Base-by-base conservation (phyloP, 345 rosid genomes). In the Camelina neglecta region DNA sequence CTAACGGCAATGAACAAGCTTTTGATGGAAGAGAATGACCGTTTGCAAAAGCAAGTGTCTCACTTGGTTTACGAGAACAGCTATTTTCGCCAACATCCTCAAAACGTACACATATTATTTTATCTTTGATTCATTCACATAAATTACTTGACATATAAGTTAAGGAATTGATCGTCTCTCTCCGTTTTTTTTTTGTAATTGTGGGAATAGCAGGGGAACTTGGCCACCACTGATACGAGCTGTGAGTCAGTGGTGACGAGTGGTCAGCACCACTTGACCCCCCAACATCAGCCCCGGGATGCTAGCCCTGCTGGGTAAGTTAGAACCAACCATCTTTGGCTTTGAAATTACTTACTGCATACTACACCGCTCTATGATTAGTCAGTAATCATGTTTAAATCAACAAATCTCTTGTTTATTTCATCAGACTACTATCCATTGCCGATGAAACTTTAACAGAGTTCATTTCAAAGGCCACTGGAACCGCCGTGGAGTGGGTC, bases 401-500 rank as follows among this genome's bases (percentile, higher is more conserved):
- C 18, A 62, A 50, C 16, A 35, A 35, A 49, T 60, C 33, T 69
- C n/a, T 59, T 58, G 45, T 31, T 56, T 64, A 16, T 53, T 38
- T 71, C 15, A 29, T 33, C 35, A 77, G 75, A 62, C 42, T 95
- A 82, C 60, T 95, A 92, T 92, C 99, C 87, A 92, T 95, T 79
- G 99, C 99, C 83, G 97, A 92, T 83, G 99, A 95, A 85, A 92
- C 97, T 86, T 87, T 95, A 87, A 79, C 97, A 86, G 97, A 95
- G 97, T 95, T 92, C 89, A 93, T 92, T 75, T 95, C 99, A 11
- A 95, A 95, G 99, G 99, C 99, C 69, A 95, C 97, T 73, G 99
- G 99, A 85, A 95, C 99, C 73, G 97, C 97, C 50, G 93, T 95
- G 20, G 99, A 95, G 91, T 95, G 99, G 99, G 96, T 95, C 89